phyloP scores from a whole-genome alignment of 768 basidiomycete genomes.

The Tricholoma sp. region DNA sequence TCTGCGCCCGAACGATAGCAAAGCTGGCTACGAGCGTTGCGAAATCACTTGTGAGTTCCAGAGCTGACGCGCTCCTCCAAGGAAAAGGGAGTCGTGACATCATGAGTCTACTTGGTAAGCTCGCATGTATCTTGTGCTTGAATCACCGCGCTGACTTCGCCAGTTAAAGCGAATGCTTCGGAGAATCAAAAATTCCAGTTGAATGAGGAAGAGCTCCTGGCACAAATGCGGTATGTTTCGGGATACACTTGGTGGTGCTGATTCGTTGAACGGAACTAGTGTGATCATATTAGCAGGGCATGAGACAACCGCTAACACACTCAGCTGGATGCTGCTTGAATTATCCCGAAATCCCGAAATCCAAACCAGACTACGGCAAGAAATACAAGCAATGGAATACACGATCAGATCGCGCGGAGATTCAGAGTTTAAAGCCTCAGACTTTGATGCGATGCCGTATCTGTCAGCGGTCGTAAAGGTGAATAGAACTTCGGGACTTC shows the following conservation, averaged over 20 bases:
- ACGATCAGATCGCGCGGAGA: constrained; percentile 32
- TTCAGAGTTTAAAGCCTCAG: constrained; percentile 31
- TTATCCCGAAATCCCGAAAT: constrained; percentile 53
- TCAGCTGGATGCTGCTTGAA: constrained; percentile 60
- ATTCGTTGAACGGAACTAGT: constrained; percentile 35
- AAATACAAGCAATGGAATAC: constrained; percentile 41
- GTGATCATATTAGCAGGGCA: constrained; percentile 49
- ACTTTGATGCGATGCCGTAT: constrained; percentile 49
- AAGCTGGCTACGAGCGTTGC: constrained; percentile 27
- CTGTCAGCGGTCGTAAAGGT: constrained; percentile 43
- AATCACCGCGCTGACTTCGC: neutral
- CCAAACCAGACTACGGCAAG: constrained; percentile 57
- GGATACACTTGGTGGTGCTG: constrained; percentile 27
- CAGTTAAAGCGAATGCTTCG: constrained; percentile 52
- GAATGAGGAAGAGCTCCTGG: constrained; percentile 43
- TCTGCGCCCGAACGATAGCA: constrained; percentile 26
- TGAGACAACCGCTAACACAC: constrained; percentile 55
- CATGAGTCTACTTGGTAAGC: constrained; percentile 38
- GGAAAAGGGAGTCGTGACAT: constrained; percentile 34
- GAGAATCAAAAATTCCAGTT: constrained; percentile 38
- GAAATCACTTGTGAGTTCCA: constrained; percentile 30
- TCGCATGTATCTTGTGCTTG: neutral
- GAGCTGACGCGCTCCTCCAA: constrained; percentile 24
- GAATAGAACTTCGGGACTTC: neutral
- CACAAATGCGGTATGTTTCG: constrained; percentile 50